Base-by-base conservation (phyloP, 495 filamentous ascomycete genomes). In the Stereocaulon alpinum region DNA sequence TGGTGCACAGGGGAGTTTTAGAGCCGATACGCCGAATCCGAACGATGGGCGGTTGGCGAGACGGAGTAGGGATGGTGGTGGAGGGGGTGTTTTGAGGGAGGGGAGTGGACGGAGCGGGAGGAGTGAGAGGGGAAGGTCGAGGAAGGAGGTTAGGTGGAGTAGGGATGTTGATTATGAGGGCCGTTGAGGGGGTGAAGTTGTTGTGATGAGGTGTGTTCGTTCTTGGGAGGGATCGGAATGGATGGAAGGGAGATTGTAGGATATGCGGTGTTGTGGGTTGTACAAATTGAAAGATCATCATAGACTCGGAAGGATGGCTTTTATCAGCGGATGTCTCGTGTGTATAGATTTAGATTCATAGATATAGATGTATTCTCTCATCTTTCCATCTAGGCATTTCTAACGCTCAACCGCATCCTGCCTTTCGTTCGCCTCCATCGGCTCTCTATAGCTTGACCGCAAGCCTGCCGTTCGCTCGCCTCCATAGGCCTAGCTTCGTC, bases 121-220 rank as follows among this genome's bases (percentile, higher is more conserved):
- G 52, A 44, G 61, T 40, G 44, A 41, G 32, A 59, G 57, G 44
- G 22, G 17, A 10, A 40, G 58, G 45, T 44, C 17, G 32, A 66
- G 62, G 56, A 60, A 55, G 30, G 61, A 56, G 40, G 45, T 56
- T 0, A 40, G 49, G 24, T 64, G 50, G 60, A 59, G 61, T 40
- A 51, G 55, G 45, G 57, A 59, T 63, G 61, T 57, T 20, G 56
- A 57, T 49, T 56, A 63, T 53, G 56, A 59, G 42, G 55, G 49
- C 11, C n/a, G 56, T 27, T 22, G 37, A 37, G 37, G 20, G 32
- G 49, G 48, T 6, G 12, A 15, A 15, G n/a, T 43, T 15, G 12
- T 15, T 12, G n/a, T 17, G 41, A 17, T 18, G 12, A 15, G 12
- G 14, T 44, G 42, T 17, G 5, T 14, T 44, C 2, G 15, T 6